These are phyloP conservation scores for Darksidea phi DNA, from an alignment of 495 filamentous ascomycete genomes.

Conservation along the genomic window DNA sequence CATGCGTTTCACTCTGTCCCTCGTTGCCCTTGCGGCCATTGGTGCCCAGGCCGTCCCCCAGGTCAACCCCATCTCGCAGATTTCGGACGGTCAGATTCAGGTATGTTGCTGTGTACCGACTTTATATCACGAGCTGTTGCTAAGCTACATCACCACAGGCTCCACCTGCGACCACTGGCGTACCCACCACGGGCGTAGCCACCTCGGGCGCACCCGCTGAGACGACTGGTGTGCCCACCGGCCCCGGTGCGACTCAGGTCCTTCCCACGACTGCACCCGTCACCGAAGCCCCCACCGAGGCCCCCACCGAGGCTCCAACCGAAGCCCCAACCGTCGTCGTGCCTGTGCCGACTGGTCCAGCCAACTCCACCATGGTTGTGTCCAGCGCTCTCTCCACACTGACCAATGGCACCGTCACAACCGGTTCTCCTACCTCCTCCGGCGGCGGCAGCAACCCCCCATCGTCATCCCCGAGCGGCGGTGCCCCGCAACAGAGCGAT, in stretches of 20 bases:
- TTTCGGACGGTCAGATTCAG: slow-evolving; percentile 34
- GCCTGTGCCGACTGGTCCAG: neutral
- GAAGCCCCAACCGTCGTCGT: neutral
- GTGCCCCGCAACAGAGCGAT: neutral
- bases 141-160: slow-evolving; percentile 4
- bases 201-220: neutral
- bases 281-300: neutral
- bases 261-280: neutral
- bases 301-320: neutral
- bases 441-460: slow-evolving; percentile 10
- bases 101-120: too few species aligned
- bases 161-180: slow-evolving; percentile 19
- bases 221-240: neutral
- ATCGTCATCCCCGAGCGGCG: neutral
- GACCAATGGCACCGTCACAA: slow-evolving; percentile 1
- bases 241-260: neutral
- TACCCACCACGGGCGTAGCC: neutral
- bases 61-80: slow-evolving; percentile 29
- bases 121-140: too few species aligned
- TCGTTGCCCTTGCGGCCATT: slow-evolving; percentile 26
- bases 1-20: slow-evolving; percentile 29
- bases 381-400: neutral
- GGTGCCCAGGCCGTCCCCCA: slow-evolving; percentile 13
- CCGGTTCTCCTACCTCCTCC: slow-evolving; percentile 1
- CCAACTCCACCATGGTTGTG: neutral